Base-by-base conservation (phyloP, 83 land plant genomes). In the Diphasiastrum complanatum region DNA sequence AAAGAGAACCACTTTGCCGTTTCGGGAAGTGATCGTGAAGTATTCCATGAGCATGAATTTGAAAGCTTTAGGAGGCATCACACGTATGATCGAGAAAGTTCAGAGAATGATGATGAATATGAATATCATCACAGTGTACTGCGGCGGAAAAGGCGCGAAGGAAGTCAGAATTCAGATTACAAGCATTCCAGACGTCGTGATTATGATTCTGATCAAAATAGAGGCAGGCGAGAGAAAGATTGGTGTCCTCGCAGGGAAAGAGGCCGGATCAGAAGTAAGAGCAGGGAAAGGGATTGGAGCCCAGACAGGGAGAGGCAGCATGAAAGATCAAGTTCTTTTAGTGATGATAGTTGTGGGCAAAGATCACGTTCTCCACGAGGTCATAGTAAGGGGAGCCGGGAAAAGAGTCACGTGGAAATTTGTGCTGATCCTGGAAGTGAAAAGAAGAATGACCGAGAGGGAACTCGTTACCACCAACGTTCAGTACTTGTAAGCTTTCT, bases 321-420 rank as follows among this genome's bases (percentile, higher is more conserved):
- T 24, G 63, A 63, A 0, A 71, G 79, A 1, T 85, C 84, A 35
- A 63, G 79, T 5, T 89, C 90, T 58, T 72, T n/a, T n/a, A n/a
- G n/a, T n/a, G n/a, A n/a, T n/a, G n/a, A n/a, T n/a, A n/a, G n/a
- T n/a, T n/a, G n/a, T n/a, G n/a, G n/a, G n/a, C n/a, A n/a, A n/a
- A n/a, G n/a, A n/a, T n/a, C n/a, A n/a, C n/a, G n/a, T n/a, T n/a
- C n/a, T n/a, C 69, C 23, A 22, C 56, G 23, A 56, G 79, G 32
- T 61, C 72, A 69, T 69, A 73, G 79, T 18, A 81, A 74, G 47
- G 74, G 83, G 55, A 54, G 76, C 46, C 70, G 81, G 47, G 90
- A 85, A 37, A 89, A 73, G 50, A 81, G 87, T 63, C 77, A 78
- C 73, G 89, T 86, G 36, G 84, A 78, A 46, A 41, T 24, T 47